Conservation (phyloP, 169 alveolate genomes). For the Plasmodium gonderi region DNA sequence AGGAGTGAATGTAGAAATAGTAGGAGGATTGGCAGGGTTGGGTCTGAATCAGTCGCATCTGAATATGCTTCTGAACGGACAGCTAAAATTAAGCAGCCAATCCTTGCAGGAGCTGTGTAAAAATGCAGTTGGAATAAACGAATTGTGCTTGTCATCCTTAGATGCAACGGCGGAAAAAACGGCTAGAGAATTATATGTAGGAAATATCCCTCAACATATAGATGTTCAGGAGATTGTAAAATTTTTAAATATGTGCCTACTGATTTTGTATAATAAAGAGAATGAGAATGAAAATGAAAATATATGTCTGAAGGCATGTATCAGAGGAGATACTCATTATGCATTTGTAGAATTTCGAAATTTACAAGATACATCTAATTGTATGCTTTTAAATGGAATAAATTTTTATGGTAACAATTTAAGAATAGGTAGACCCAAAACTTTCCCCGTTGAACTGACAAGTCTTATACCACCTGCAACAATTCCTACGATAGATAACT, state of each 20-base stretch:
- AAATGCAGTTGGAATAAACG: slow-evolving; percentile 6
- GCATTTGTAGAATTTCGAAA: slow-evolving; percentile 96
- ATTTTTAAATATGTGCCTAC: slow-evolving; percentile 82
- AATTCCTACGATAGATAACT: slow-evolving; percentile 30
- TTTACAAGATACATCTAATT: slow-evolving; percentile 92
- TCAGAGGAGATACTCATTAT: slow-evolving; percentile 94
- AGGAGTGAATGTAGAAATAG: not conserved
- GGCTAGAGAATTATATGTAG: slow-evolving; percentile 87
- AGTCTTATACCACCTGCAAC: slow-evolving; percentile 79
- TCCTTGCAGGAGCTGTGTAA: slow-evolving; percentile 29
- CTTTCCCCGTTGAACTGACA: slow-evolving; percentile 76
- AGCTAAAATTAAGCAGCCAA: not conserved
- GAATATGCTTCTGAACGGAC: slow-evolving; percentile 34
- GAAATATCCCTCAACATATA: slow-evolving; percentile 85
- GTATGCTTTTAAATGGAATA: slow-evolving; percentile 82
- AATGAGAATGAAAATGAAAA: slow-evolving; percentile 2
- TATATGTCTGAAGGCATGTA: slow-evolving; percentile 92
- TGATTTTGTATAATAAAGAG: slow-evolving; percentile 83
- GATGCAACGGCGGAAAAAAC: slow-evolving; percentile 76
- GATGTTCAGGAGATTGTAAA: slow-evolving; percentile 84
- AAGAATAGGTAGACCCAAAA: slow-evolving; percentile 84
- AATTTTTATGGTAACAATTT: slow-evolving; percentile 75
- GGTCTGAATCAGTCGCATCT: slow-evolving; percentile 9
- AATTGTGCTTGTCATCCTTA: slow-evolving; percentile 16
- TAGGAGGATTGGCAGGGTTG: not conserved